A percentile compares a stretch with the other conserved stretches of the same genome.
Evolutionary conservation across 768 basidiomycete genomes (phyloP).

Genomic region (Mycena galopus): DNA sequence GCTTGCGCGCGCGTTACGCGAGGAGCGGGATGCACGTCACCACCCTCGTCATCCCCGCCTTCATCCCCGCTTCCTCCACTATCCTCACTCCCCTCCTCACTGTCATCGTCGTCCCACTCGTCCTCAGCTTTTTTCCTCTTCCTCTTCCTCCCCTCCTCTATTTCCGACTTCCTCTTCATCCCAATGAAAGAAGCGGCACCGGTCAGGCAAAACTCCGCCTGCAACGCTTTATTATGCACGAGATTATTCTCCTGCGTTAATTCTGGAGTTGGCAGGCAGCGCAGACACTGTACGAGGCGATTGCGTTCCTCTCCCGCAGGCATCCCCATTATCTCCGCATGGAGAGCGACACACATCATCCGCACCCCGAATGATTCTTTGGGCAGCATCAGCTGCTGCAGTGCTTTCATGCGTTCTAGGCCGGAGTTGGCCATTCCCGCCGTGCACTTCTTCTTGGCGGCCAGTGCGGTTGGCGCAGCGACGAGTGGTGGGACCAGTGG

Average conservation of each 20-base stretch:
- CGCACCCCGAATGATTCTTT: not conserved
- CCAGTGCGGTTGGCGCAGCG: not conserved
- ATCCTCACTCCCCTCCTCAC: not conserved
- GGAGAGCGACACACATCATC: no score
- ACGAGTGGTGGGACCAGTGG: not conserved
- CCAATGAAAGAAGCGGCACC: not conserved
- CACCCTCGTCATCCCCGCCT: not conserved
- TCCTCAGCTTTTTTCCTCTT: not conserved
- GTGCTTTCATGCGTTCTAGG: not conserved
- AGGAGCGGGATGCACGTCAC: no score
- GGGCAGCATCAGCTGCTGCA: not conserved
- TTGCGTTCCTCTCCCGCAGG: not conserved
- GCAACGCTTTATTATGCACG: not conserved
- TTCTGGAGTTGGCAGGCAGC: not conserved
- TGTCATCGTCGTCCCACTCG: no score
- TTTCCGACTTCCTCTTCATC: not conserved
- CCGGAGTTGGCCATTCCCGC: no score
- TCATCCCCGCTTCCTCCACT: not conserved
- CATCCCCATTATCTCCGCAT: not conserved
- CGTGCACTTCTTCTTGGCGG: no score
- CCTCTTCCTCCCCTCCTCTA: not conserved
- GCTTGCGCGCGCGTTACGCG: not conserved
- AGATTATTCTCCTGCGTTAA: not conserved
- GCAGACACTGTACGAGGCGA: not conserved
- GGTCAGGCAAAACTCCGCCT: not conserved